Evolutionary conservation across 2,329 filamentous ascomycete genomes (phyloP).

Genomic region (Phoma sp.): DNA sequence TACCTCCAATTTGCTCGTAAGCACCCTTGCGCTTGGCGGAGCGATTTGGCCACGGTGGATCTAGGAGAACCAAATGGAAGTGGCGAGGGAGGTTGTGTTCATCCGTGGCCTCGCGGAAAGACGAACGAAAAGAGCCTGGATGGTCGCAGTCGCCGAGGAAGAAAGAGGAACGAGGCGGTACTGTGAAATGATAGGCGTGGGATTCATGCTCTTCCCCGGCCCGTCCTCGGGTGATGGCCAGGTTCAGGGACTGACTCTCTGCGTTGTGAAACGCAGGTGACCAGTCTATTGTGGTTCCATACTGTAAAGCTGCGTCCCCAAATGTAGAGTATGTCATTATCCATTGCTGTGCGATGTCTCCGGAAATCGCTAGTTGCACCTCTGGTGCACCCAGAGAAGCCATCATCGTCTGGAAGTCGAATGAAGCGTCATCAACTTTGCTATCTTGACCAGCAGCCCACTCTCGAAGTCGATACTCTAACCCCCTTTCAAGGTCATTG

Average conservation of each 20-base stretch:
- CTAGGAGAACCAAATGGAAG: constrained; percentile 75
- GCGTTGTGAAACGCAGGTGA: constrained; percentile 42
- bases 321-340: constrained; percentile 35
- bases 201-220: constrained; percentile 6
- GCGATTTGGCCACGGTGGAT: constrained; percentile 83
- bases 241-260: constrained; percentile 29
- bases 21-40: constrained; percentile 69
- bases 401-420: constrained; percentile 47
- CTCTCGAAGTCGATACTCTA: constrained; percentile 38
- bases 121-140: constrained; percentile 46
- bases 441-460: constrained; percentile 36
- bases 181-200: constrained; percentile 44
- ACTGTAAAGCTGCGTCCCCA: constrained; percentile 19
- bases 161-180: constrained; percentile 60
- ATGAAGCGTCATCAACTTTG: constrained; percentile 33
- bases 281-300: constrained; percentile 24
- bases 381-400: constrained; percentile 39
- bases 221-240: constrained; percentile 29
- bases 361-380: constrained; percentile 24
- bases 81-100: constrained; percentile 52
- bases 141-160: constrained; percentile 58
- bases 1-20: constrained; percentile 55
- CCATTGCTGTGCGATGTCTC: constrained; percentile 32
- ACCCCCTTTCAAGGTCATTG: constrained; percentile 36
- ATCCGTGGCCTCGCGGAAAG: constrained; percentile 48